Base-by-base conservation (phyloP, 2,329 filamentous ascomycete species). In the Aspergillus eucalypticola region DNA sequence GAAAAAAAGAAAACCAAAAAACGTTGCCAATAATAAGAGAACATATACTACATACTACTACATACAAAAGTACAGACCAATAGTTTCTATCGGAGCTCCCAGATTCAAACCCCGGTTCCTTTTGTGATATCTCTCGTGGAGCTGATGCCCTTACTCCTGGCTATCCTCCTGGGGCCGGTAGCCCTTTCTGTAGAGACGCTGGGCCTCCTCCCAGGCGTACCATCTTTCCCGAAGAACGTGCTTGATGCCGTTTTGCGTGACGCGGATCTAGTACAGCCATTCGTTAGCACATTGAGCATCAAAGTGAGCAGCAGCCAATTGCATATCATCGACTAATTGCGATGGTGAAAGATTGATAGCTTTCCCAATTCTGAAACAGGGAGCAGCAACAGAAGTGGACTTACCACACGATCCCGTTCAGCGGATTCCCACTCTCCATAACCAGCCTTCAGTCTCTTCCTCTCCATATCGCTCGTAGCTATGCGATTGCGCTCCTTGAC, bases 401-500 rank as follows among this genome's bases (percentile, higher is more conserved):
- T 73, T 81, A 96, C 92, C 79, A 83, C 82, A 52, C 76, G 76
- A 60, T 92, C 85, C 64, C 95, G 86, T 46, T 78, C 72, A 19
- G 82, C 78, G 46, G 84, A 81, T 79, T 96, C 91, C 48, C 80
- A 81, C 25, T 88, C 84, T 66, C 94, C 94, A 71, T 90, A 95
- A 27, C 89, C 87, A 52, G 91, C 82, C 65, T 88, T 82, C 58
- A 90, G 73, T 67, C 89, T 84, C 29, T 80, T 72, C 69, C 91
- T 84, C 80, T 96, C 92, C 59, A 83, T 76, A 56, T 83, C 82
- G 67, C 89, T 88, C 29, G 96, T 98, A n/a, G 87, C 83, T 68
- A 98, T 86, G 67, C 91, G 86, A 78, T 99, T 99, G 70, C 90
- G 84, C 80, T 99, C 95, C 79, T 91, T 92, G 61, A 90, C 85